Percentiles rank a stretch among this genome's conserved stretches.
phyloP scores from a whole-genome alignment of 257 asterid genomes.

The Mentha longifolia region DNA sequence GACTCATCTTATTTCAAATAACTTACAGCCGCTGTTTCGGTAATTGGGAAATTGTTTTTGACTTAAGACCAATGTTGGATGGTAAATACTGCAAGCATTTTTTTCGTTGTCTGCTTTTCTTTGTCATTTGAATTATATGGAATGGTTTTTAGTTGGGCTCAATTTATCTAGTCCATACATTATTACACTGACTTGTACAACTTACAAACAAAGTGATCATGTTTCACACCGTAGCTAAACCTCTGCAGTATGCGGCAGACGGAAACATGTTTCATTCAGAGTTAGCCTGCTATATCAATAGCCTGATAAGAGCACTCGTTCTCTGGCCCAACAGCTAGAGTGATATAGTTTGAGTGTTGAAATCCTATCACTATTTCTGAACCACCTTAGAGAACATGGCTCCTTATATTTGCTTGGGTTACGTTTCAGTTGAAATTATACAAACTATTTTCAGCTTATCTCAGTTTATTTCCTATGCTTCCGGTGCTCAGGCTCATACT shows the following conservation, averaged over 20 bases:
- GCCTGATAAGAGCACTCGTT: not conserved
- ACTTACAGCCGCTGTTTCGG: not conserved
- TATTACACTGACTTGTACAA: no score
- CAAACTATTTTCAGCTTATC: constrained; percentile 19
- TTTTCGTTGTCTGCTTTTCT: not conserved
- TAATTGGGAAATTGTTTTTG: not conserved
- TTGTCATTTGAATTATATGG: no score
- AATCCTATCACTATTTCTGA: constrained; percentile 7
- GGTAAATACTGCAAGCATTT: not conserved
- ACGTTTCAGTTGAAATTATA: constrained; percentile 7
- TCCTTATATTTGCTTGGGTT: constrained; percentile 7
- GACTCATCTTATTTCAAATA: not conserved
- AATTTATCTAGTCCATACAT: no score
- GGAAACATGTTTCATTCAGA: not conserved
- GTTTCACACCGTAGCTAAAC: not conserved
- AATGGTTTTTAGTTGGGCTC: no score
- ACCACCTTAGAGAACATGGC: not conserved
- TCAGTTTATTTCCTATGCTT: constrained; percentile 26
- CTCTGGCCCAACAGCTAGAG: not conserved
- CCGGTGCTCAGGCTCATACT: constrained; percentile 28
- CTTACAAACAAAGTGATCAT: not conserved
- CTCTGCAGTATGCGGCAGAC: not conserved
- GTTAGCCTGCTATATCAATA: not conserved
- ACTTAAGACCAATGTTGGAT: not conserved
- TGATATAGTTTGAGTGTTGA: not conserved